Conservation (phyloP, 371 early-diverging fungal genomes). For the Lichtheimia ornata region DNA sequence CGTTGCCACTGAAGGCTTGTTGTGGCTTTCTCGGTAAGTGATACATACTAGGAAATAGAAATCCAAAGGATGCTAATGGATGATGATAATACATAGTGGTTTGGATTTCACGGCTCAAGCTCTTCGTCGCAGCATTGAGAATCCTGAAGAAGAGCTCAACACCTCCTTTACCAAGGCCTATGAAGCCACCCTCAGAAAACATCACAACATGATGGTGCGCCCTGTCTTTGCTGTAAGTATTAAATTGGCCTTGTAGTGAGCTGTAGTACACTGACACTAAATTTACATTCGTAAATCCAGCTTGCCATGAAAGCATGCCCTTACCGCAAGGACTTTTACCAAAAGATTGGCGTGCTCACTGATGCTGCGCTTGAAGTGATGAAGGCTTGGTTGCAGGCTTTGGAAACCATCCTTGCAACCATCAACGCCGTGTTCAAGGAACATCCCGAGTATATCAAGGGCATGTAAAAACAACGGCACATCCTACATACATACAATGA, state of each 20-base stretch:
- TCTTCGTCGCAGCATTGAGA: constrained; percentile 68
- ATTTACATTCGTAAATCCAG: constrained; percentile 28
- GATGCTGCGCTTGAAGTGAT: constrained; percentile 57
- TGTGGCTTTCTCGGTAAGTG: constrained; percentile 89
- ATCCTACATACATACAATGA: no score
- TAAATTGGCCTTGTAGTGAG: no score
- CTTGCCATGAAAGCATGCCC: constrained; percentile 96
- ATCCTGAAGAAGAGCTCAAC: constrained; percentile 77
- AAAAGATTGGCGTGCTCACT: constrained; percentile 72
- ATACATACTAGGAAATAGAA: no score
- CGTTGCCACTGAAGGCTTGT: constrained; percentile 85
- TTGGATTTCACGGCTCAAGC: constrained; percentile 87
- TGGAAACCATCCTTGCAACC: constrained; percentile 61
- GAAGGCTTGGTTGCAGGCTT: constrained; percentile 70
- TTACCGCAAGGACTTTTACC: constrained; percentile 85
- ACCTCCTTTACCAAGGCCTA: constrained; percentile 87
- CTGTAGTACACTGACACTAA: no score
- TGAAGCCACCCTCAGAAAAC: constrained; percentile 70
- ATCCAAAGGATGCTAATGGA: no score
- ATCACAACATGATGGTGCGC: constrained; percentile 84
- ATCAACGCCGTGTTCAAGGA: constrained; percentile 28
- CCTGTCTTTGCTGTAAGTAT: constrained; percentile 76
- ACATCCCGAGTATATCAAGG: constrained; percentile 51
- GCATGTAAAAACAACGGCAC: constrained; percentile 42
- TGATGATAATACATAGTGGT: constrained; percentile 36